These are phyloP conservation scores for Tuber borchii DNA, from an alignment of 495 filamentous ascomycete genomes.

Conservation along the genomic window DNA sequence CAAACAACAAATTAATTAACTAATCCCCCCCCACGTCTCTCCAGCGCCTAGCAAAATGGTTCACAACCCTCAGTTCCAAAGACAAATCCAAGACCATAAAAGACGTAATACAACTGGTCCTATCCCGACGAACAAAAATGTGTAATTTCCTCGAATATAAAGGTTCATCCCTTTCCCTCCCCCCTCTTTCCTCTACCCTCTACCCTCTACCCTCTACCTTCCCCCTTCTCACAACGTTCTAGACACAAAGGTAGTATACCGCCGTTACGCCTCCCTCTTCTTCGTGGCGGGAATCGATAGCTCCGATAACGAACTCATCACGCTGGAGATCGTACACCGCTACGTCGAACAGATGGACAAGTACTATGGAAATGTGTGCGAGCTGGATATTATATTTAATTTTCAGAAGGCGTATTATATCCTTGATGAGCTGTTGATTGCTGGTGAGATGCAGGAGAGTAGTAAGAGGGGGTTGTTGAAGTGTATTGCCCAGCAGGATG, in stretches of 20 bases:
- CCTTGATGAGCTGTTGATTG: constrained; percentile 88
- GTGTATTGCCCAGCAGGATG: constrained; percentile 57
- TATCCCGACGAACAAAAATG: constrained; percentile 93
- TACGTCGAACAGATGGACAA: constrained; percentile 99
- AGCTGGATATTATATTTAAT: constrained; percentile 98
- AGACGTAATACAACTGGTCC: constrained; percentile 96
- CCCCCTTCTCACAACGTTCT: constrained; percentile 23
- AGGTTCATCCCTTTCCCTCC: constrained; percentile 50
- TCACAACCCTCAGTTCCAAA: constrained; percentile 93
- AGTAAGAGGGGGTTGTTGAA: constrained; percentile 97
- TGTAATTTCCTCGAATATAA: constrained; percentile 99
- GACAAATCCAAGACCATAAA: constrained; percentile 99
- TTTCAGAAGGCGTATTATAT: constrained; percentile 99
- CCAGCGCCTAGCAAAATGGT: constrained; percentile 98
- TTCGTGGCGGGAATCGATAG: constrained; percentile 96
- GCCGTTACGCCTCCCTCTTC: constrained; percentile 96
- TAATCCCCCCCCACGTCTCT: constrained; percentile 33
- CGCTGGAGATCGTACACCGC: constrained; percentile 94
- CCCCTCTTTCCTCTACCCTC: not conserved
- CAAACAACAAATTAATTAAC: constrained; percentile 40
- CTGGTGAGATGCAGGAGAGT: constrained; percentile 96
- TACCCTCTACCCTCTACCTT: no score
- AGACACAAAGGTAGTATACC: constrained; percentile 98
- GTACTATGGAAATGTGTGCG: constrained; percentile 99
- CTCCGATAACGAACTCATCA: constrained; percentile 95